Evolutionary conservation across 2,329 filamentous ascomycete genomes (phyloP), one percentile per base, ranked within the genome.

Genomic region (Sclerotinia nivalis): DNA sequence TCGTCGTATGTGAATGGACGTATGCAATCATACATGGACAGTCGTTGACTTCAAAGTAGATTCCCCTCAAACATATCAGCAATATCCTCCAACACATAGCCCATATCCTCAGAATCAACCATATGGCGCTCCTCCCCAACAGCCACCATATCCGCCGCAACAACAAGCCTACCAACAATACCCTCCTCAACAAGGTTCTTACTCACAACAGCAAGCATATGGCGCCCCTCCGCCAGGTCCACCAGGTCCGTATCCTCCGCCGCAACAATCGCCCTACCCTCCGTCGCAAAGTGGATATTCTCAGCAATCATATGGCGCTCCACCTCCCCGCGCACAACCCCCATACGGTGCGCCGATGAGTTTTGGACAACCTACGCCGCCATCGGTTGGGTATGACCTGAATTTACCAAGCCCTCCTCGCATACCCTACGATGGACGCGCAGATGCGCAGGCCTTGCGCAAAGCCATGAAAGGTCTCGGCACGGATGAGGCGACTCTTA

Each of bases 401-500:
- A 31, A 31, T 9, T 65, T 68, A 31, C 45, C 54, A 20, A 62
- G 49, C 6, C 87, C 88, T 18, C 91, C 92, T 76, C 83, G 87
- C 59, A 91, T 92, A 56, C 84, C 87, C 43, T 90, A 85, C 84
- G 89, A 97, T 73, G 90, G 88, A 61, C 84, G 82, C 4, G 82
- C 83, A 18, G 89, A 96, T 75, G 91, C 93, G 0, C 87, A 93
- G 70, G 87, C 84, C 5, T 83, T 97, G 31, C 88, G 93, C 67
- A 86, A 86, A 74, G 93, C 95, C 2, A 97, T 97, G 93, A 97
- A 97, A 80, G 93, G 93, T 0, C 92, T 97, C 72, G 95, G 94
- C 47, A 97, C 94, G 0, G 89, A 98, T 76, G 94, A 97, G 79
- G 90, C 89, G 76, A 80, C 86, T 0, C 82, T 98, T 22, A 94